These are phyloP conservation scores for Gardenia jasminoides DNA, from an alignment of 257 asterid genomes.

Conservation along the genomic window DNA sequence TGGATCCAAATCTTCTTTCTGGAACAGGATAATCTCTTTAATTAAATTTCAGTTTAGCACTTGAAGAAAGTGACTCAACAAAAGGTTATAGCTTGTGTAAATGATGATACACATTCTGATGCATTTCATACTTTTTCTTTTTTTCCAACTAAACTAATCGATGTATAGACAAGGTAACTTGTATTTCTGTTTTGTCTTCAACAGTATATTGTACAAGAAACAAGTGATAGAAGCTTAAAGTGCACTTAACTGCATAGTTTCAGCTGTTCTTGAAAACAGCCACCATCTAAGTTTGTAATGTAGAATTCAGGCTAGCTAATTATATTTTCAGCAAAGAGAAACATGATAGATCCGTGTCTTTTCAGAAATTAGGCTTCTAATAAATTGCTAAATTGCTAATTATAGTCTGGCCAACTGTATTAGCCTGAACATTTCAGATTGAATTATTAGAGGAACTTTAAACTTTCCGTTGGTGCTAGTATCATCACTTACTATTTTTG, in stretches of 20 bases:
- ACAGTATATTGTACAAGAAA: neutral
- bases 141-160: neutral
- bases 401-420: neutral
- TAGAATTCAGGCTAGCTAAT: neutral
- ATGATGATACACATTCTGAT: neutral
- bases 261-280: neutral
- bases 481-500: too few relatives aligned
- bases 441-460: neutral
- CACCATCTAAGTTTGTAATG: neutral
- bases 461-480: neutral
- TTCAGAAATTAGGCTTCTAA: neutral
- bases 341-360: neutral
- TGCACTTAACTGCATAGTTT: neutral
- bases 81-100: neutral
- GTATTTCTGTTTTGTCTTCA: neutral
- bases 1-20: conserved; percentile 55
- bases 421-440: neutral
- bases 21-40: conserved; percentile 58
- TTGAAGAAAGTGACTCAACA: neutral
- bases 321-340: neutral
- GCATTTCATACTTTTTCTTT: neutral
- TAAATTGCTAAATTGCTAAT: neutral
- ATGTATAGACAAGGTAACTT: neutral
- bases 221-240: neutral
- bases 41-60: conserved; percentile 40